Base-by-base conservation (phyloP, 805 yeast genomes). In the Saccharomyces jurei region DNA sequence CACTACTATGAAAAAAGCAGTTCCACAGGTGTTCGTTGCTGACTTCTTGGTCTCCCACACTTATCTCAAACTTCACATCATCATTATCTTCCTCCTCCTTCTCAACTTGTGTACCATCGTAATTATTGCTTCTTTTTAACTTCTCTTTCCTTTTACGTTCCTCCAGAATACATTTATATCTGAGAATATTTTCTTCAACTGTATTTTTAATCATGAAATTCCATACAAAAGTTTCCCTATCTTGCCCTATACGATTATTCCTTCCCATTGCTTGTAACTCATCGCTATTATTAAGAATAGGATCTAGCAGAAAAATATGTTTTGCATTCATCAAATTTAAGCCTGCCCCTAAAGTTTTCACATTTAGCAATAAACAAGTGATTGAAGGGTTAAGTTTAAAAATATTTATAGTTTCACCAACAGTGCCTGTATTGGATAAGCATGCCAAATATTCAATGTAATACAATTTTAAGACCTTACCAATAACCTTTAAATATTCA, bases 241-340 rank as follows among this genome's bases (percentile, higher is more conserved):
- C 78, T 69, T 94, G 99, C 0, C 99, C 99, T 65, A 92, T 91
- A 58, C 99, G 74, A 66, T 92, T 96, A 47, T 94, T 83, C 58
- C 99, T 79, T 50, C 95, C 88, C 52, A 91, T 86, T 0, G 98
- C 97, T 67, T 92, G 99, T 14, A 89, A 67, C 62, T 94, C 98
- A 50, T 90, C 75, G 2, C 96, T 86, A 0, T 91, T 82, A 63
- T 90, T 90, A 14, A 94, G 85, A 54, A 94, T 75, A 0, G 99
- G 98, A 71, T 94, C 99, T 68, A 97, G 87, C 4, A 94, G 68
- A 57, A 91, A 86, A 0, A 94, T 92, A 67, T 94, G 97, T 2
- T 87, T 86, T 0, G 99, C 98, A 73, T 92, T 92, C 8, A 90
- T 83, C 53, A 94, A 74, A 8, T 96, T 94, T 58, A 94, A 74